Evolutionary conservation across 306 rosid genomes (phyloP).

Genomic region (Gillenia trifoliata): DNA sequence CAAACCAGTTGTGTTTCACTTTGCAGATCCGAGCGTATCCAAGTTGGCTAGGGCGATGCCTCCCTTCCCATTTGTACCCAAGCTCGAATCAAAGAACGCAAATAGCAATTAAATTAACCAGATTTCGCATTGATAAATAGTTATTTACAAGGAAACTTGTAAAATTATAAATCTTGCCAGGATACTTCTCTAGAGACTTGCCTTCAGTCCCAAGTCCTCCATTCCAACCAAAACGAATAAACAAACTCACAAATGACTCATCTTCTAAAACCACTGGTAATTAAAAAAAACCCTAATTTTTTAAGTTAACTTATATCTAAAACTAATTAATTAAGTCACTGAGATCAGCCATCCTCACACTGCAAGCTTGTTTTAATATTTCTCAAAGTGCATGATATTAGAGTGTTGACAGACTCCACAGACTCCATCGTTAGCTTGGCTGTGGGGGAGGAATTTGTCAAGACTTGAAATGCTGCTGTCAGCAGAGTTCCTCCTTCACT

Average conservation of each 20-base stretch:
- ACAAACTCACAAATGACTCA: constrained; percentile 23
- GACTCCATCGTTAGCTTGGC: constrained; percentile 80
- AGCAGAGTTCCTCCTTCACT: constrained; percentile 82
- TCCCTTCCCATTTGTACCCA: background rate
- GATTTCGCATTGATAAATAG: background rate
- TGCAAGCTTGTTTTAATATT: constrained; percentile 79
- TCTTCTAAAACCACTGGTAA: constrained; percentile 29
- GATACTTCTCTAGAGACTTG: background rate
- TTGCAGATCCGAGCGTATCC: too few relatives aligned
- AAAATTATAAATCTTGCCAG: background rate
- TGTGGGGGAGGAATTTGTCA: constrained; percentile 72
- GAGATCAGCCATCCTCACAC: constrained; percentile 72
- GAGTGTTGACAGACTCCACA: constrained; percentile 73
- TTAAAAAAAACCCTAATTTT: constrained; percentile 23
- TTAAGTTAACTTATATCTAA: constrained; percentile 16
- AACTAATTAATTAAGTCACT: constrained; percentile 21
- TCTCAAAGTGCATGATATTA: constrained; percentile 71
- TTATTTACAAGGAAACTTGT: background rate
- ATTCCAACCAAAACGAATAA: constrained; percentile 36
- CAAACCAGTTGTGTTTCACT: background rate
- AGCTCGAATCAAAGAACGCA: background rate
- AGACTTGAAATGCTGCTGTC: constrained; percentile 76
- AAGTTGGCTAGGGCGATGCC: too few relatives aligned
- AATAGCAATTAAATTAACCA: background rate
- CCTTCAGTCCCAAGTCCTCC: constrained; percentile 19